Base-by-base conservation (phyloP, 1,284 basidiomycete species). In the Trichosporon faecale region DNA sequence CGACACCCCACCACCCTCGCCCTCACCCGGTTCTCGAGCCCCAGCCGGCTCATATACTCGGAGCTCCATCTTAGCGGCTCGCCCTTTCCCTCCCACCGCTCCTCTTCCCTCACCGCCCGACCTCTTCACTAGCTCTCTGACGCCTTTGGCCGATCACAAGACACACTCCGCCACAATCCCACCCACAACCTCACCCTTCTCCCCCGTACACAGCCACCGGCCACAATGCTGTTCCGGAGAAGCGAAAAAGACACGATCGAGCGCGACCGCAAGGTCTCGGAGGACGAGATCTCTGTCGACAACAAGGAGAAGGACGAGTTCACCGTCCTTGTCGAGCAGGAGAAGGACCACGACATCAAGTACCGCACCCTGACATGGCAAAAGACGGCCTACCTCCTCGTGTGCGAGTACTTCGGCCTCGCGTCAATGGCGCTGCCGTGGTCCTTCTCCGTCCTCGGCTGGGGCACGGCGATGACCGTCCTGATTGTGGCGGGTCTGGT, bases 401-500 rank as follows among this genome's bases (percentile, higher is more conserved):
- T 83, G 68, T 78, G 79, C 37, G 79, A 80, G 70, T 80, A 81
- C 67, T 79, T 83, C 65, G 81, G 80, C 67, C 72, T 83, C 31
- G 81, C 81, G 63, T 82, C 81, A 68, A 72, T 80, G 37, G 79
- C 79, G 4, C 66, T 80, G 37, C 72, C 79, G 0, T 81, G 76
- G 76, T 73, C 72, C 55, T 80, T 77, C 75, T 75, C 73, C 66
- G 75, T 79, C 14, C 64, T 79, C 27, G 76, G 77, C 44, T 79
- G 80, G 79, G 76, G 79, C 33, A 75, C 74, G 64, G 80, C 77
- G 11, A 87, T 87, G 3, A 88, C 85, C 78, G 86, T 87, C 27
- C 85, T 88, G 23, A 85, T 89, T 29, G 88, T 87, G 0, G 77
- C 88, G 71, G 87, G 87, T 3, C 85, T 87, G 2, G 61, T 78